Evolutionary conservation across 2,329 filamentous ascomycete species (phyloP).

Genomic region (Coniochaeta sp.): DNA sequence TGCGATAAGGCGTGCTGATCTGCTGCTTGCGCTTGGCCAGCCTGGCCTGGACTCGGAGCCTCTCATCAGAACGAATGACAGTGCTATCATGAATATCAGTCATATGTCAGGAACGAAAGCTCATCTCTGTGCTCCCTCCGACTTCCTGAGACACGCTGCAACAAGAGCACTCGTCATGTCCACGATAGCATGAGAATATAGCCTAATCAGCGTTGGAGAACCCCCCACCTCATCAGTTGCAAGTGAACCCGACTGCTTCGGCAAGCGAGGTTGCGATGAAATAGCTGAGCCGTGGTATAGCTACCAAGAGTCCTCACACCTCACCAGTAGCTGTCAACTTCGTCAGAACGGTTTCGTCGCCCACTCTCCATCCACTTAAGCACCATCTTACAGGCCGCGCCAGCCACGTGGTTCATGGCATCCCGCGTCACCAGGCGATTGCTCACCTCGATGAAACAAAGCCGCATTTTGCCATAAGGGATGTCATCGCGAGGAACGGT

Average conservation of each 20-base stretch:
- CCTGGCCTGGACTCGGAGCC: background rate
- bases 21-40: background rate
- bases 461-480: constrained; percentile 12
- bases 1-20: background rate
- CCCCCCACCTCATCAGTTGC: background rate
- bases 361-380: constrained; percentile 1
- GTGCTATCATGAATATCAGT: background rate
- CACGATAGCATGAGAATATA: background rate
- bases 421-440: background rate
- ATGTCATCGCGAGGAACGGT: background rate
- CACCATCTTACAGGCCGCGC: background rate
- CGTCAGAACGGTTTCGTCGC: background rate
- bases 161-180: background rate
- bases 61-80: background rate
- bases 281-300: background rate
- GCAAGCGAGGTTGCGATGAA: background rate
- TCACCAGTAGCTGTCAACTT: background rate
- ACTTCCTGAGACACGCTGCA: background rate
- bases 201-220: background rate
- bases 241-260: background rate
- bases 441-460: constrained; percentile 9
- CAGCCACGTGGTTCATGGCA: constrained; percentile 3
- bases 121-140: no score
- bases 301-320: background rate
- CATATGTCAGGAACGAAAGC: no score